Evolutionary conservation across 2,329 filamentous ascomycete species (phyloP).

Genomic region (Pseudofabraea citricarpa): DNA sequence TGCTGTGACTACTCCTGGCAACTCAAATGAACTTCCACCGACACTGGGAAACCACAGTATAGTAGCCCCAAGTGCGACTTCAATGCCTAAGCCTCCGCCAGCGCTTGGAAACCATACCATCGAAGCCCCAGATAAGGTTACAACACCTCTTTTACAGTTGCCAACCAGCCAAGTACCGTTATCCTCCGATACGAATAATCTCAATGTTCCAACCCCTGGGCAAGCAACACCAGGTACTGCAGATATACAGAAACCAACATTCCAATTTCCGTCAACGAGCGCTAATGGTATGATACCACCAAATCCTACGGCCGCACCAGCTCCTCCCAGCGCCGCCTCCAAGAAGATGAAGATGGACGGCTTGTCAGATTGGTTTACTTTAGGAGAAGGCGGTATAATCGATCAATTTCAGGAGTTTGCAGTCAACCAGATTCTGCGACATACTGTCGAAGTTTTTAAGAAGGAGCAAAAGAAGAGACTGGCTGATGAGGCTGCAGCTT

Average conservation of each 20-base stretch:
- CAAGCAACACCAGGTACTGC: too few species aligned
- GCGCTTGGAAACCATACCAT: background rate
- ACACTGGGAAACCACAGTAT: background rate
- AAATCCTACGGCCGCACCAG: too few species aligned
- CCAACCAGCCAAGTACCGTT: background rate
- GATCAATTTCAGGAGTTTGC: slow-evolving; percentile 25
- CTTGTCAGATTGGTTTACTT: slow-evolving; percentile 21
- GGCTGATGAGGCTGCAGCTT: slow-evolving; percentile 15
- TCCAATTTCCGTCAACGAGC: too few species aligned
- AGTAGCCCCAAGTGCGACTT: background rate
- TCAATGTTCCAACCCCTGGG: too few species aligned
- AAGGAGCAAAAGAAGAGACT: slow-evolving; percentile 15
- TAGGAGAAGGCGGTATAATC: slow-evolving; percentile 25
- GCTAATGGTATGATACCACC: too few species aligned
- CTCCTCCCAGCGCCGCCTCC: background rate
- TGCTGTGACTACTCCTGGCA: too few species aligned
- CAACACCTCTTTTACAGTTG: background rate
- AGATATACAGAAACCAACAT: too few species aligned
- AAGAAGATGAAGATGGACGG: slow-evolving; percentile 6
- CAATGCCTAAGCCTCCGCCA: background rate
- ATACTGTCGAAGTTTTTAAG: slow-evolving; percentile 12
- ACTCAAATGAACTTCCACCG: too few species aligned
- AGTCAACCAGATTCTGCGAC: slow-evolving; percentile 16
- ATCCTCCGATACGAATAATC: too few species aligned
- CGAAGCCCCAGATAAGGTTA: background rate